Conservation (phyloP, 2,329 filamentous ascomycete genomes). For the Aspergillus fructus region DNA sequence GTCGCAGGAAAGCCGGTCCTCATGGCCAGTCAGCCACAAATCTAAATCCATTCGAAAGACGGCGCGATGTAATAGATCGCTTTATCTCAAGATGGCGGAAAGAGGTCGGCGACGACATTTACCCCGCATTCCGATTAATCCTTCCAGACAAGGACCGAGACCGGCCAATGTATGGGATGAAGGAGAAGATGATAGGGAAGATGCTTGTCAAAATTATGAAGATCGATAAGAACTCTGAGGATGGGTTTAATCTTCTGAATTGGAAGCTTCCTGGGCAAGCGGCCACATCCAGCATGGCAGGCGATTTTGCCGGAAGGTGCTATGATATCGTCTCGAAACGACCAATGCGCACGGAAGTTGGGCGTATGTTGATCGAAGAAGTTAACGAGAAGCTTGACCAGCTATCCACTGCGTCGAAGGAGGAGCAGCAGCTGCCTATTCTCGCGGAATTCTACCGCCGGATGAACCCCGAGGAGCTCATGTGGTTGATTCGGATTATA, state of each 20-base stretch:
- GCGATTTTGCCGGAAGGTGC: slow-evolving; percentile 89
- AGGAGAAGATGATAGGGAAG: slow-evolving; percentile 87
- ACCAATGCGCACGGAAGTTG: slow-evolving; percentile 69
- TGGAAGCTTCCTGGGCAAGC: slow-evolving; percentile 86
- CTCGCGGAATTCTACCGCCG: slow-evolving; percentile 79
- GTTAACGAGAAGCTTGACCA: slow-evolving; percentile 84
- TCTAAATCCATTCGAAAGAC: slow-evolving; percentile 71
- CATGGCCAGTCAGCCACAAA: slow-evolving; percentile 50
- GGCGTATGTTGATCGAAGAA: slow-evolving; percentile 80
- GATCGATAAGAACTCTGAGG: slow-evolving; percentile 86
- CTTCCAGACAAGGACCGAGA: slow-evolving; percentile 91
- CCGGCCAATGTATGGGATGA: slow-evolving; percentile 87
- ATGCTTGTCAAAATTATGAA: slow-evolving; percentile 89
- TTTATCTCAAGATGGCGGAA: slow-evolving; percentile 86
- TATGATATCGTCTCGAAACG: slow-evolving; percentile 83
- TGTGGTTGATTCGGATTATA: slow-evolving; percentile 93
- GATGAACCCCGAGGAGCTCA: slow-evolving; percentile 92
- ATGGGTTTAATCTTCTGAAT: slow-evolving; percentile 79
- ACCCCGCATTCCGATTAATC: slow-evolving; percentile 87
- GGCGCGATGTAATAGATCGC: slow-evolving; percentile 75
- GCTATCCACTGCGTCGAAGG: slow-evolving; percentile 71
- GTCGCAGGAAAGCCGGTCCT: slow-evolving; percentile 60
- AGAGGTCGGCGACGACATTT: slow-evolving; percentile 89
- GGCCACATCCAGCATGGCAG: slow-evolving; percentile 65
- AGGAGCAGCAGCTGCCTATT: slow-evolving; percentile 80